Percentiles rank a stretch among this genome's conserved stretches.
These are phyloP conservation scores for Spathaspora sp. DNA, from an alignment of 1,139 yeast species.

Conservation along the genomic window DNA sequence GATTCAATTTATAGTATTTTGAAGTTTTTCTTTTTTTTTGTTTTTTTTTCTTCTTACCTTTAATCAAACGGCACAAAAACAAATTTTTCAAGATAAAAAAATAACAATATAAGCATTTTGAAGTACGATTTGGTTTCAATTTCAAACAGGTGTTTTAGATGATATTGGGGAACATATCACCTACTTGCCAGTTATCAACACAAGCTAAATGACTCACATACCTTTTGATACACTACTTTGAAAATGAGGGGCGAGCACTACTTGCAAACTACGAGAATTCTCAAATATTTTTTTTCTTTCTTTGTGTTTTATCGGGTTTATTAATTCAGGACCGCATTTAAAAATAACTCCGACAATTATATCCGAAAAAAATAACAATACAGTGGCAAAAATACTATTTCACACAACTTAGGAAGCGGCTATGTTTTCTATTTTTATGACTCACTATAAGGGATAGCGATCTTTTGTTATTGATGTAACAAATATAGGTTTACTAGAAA, in stretches of 20 bases:
- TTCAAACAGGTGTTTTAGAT: background rate
- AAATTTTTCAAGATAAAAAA: background rate
- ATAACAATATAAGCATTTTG: background rate
- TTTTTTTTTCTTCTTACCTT: background rate
- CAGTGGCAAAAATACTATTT: background rate
- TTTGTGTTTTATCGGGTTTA: background rate
- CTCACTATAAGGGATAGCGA: background rate
- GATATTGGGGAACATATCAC: background rate
- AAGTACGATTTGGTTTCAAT: background rate
- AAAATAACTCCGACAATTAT: constrained; percentile 1
- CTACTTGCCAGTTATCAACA: background rate
- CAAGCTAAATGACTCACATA: background rate
- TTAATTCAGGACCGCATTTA: background rate
- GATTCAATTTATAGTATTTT: background rate
- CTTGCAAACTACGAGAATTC: background rate
- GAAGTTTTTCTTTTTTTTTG: background rate
- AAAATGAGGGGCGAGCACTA: too few relatives aligned
- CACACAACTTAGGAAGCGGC: background rate
- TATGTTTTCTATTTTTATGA: background rate
- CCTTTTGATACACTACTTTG: background rate
- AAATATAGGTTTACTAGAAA: background rate
- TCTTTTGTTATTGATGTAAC: background rate
- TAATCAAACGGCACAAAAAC: background rate
- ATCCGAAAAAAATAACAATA: background rate
- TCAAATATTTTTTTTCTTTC: background rate